These are phyloP conservation scores for Bodo saltans DNA, from an alignment of 78 protist species.

Conservation along the genomic window DNA sequence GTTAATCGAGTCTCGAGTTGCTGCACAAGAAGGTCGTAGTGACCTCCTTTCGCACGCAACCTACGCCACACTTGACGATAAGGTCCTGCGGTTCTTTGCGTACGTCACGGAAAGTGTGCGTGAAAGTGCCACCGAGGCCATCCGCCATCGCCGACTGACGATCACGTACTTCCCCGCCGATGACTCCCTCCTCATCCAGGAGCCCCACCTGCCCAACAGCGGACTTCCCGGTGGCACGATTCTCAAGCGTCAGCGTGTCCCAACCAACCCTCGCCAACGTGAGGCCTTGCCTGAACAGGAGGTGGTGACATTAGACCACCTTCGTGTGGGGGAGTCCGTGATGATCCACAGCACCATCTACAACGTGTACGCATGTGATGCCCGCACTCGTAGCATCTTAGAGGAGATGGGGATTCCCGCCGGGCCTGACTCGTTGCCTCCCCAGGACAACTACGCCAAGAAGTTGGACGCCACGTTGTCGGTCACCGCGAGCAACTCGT, in stretches of 20 bases:
- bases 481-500: not conserved
- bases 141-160: slow-evolving; percentile 20
- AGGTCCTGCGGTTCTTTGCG: slow-evolving; percentile 45
- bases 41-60: no score
- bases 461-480: not conserved
- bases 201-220: slow-evolving; percentile 41
- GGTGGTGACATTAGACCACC: slow-evolving; percentile 10
- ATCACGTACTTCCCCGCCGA: slow-evolving; percentile 39
- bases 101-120: slow-evolving; percentile 42
- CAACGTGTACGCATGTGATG: slow-evolving; percentile 34
- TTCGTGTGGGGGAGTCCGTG: slow-evolving; percentile 49
- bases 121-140: slow-evolving; percentile 30
- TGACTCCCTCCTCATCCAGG: slow-evolving; percentile 40
- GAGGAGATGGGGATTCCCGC: slow-evolving; percentile 4
- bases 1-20: no score
- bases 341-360: slow-evolving; percentile 26
- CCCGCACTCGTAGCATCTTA: slow-evolving; percentile 40
- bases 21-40: no score
- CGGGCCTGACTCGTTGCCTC: not conserved
- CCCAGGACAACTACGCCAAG: not conserved
- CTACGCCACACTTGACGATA: no score
- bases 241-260: slow-evolving; percentile 41
- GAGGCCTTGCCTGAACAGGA: no score
- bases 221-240: slow-evolving; percentile 58
- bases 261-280: not conserved